phyloP scores from a whole-genome alignment of 805 yeast genomes.

The Tetrapisispora taiwanensis region DNA sequence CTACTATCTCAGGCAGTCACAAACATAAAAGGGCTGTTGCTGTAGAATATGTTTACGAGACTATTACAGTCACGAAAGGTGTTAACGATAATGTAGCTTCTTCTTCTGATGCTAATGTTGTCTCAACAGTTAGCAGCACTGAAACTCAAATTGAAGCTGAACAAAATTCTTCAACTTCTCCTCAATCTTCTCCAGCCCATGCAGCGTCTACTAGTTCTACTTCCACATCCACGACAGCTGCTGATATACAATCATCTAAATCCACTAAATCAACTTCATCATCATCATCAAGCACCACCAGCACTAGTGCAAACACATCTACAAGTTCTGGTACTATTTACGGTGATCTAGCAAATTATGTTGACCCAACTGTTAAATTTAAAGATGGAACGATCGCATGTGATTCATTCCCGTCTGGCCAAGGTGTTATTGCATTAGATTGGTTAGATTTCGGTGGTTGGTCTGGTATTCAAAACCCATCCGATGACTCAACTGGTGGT shows the following conservation, averaged over 20 bases:
- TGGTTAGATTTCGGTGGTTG: constrained; percentile 47
- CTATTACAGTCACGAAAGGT: constrained; percentile 33
- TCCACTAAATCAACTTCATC: background rate
- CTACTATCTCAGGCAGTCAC: constrained; percentile 18
- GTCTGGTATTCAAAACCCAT: constrained; percentile 31
- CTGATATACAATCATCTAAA: background rate
- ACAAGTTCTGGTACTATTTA: constrained; percentile 11
- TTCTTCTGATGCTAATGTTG: background rate
- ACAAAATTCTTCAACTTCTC: background rate
- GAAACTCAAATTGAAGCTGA: too few species aligned
- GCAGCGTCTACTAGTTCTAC: too few species aligned
- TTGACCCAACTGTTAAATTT: constrained; percentile 49
- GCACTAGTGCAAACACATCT: constrained; percentile 10
- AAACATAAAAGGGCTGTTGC: constrained; percentile 41
- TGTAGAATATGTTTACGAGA: constrained; percentile 39
- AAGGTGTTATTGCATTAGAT: constrained; percentile 55
- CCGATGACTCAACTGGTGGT: constrained; percentile 41
- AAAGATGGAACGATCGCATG: constrained; percentile 60
- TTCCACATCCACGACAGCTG: too few species aligned
- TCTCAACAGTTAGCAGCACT: too few species aligned
- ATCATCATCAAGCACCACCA: background rate
- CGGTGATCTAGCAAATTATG: constrained; percentile 38
- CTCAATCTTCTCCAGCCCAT: too few species aligned
- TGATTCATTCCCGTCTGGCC: constrained; percentile 60
- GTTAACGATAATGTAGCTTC: background rate